These are phyloP conservation scores for Aspergillus texensis DNA, from an alignment of 2,329 filamentous ascomycete genomes.

Conservation along the genomic window DNA sequence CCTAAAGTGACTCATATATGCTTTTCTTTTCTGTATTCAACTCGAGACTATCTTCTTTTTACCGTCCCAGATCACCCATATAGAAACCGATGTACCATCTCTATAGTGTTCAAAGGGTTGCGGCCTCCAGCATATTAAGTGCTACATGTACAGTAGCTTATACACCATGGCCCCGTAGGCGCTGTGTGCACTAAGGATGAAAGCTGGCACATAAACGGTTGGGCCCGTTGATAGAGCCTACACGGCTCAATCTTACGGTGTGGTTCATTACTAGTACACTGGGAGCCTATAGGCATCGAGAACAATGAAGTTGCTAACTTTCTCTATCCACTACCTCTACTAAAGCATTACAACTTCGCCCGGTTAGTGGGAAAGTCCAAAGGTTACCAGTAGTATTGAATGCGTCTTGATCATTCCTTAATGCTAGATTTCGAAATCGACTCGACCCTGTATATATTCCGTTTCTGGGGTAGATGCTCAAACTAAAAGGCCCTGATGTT, in stretches of 20 bases:
- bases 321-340: no score
- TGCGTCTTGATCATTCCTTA: no score
- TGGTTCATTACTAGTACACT: neutral
- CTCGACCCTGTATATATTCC: no score
- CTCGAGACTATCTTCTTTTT: neutral
- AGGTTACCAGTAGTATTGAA: no score
- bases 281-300: neutral
- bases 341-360: no score
- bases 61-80: neutral
- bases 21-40: neutral
- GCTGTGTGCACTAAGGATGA: neutral
- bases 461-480: no score
- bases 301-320: neutral
- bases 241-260: neutral
- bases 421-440: no score
- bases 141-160: neutral
- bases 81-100: neutral
- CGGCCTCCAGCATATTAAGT: no score
- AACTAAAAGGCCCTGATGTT: neutral
- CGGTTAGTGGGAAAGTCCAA: no score
- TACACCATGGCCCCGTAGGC: no score
- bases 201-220: neutral
- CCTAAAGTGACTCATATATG: no score
- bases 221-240: neutral
- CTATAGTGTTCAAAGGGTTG: neutral